Evolutionary conservation across 768 basidiomycete genomes (phyloP).

Genomic region (Dacryopinax spathularia): DNA sequence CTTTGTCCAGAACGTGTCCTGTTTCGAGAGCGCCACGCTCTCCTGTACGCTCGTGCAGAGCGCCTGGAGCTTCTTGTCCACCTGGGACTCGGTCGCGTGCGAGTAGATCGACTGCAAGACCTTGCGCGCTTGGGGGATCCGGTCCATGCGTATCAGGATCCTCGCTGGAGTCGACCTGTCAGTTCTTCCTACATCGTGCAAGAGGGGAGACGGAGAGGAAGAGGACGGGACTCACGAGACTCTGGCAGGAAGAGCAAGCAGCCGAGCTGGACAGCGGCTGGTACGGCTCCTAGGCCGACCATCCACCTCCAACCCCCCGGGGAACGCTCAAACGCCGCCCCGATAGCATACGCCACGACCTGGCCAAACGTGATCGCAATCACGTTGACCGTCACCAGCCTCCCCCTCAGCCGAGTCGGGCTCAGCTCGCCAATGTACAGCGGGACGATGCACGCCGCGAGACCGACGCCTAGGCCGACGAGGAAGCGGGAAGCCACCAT

Average conservation of each 20-base stretch:
- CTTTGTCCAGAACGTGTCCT: slow-evolving; percentile 47
- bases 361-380: slow-evolving; percentile 72
- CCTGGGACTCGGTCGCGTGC: slow-evolving; percentile 44
- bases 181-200: neutral
- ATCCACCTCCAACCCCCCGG: slow-evolving; percentile 68
- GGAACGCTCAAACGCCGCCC: slow-evolving; percentile 47
- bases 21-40: slow-evolving; percentile 46
- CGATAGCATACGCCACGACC: slow-evolving; percentile 63
- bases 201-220: neutral
- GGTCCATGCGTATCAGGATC: slow-evolving; percentile 46
- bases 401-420: slow-evolving; percentile 55
- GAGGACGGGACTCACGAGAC: slow-evolving; percentile 41
- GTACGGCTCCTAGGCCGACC: slow-evolving; percentile 61
- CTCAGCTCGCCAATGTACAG: slow-evolving; percentile 75
- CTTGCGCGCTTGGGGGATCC: slow-evolving; percentile 34
- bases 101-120: slow-evolving; percentile 59
- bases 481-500: slow-evolving; percentile 68
- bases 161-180: slow-evolving; percentile 31
- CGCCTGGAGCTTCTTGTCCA: slow-evolving; percentile 42
- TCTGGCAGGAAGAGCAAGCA: slow-evolving; percentile 58
- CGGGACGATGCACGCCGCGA: slow-evolving; percentile 65
- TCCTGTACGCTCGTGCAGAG: slow-evolving; percentile 45
- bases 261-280: slow-evolving; percentile 48
- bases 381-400: slow-evolving; percentile 71
- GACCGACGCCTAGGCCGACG: slow-evolving; percentile 58